phyloP scores from a whole-genome alignment of 768 basidiomycete genomes.

The Mycena latifolia region DNA sequence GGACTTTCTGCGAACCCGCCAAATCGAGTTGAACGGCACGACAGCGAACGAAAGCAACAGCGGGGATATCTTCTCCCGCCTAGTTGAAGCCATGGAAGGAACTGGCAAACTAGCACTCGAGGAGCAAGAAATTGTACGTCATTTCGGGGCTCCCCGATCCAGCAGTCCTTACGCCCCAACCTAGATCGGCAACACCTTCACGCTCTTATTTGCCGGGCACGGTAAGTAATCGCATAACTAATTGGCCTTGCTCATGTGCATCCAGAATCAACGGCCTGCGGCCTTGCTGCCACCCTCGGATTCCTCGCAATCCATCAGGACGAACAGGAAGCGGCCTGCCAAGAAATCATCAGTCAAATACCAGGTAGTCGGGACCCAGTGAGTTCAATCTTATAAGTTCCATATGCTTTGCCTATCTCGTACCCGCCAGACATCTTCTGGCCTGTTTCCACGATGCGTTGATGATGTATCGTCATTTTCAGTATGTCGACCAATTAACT shows the following conservation, averaged over 20 bases:
- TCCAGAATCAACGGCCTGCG: conserved; percentile 40
- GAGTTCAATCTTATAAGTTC: not conserved
- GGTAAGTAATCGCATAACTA: no score
- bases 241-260: no score
- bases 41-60: not conserved
- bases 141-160: not conserved
- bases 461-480: conserved; percentile 33
- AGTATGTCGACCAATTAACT: no score
- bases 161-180: not conserved
- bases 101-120: no score
- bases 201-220: not conserved
- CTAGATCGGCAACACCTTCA: not conserved
- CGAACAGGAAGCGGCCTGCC: not conserved
- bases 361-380: not conserved
- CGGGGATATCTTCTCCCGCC: no score
- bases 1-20: not conserved
- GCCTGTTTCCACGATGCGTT: conserved; percentile 21
- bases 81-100: no score
- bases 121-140: no score
- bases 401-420: no score
- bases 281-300: conserved; percentile 47
- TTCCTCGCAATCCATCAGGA: conserved; percentile 47
- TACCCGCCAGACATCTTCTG: not conserved
- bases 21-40: not conserved
- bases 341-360: not conserved